Conservation (phyloP, 2,329 filamentous ascomycete species). For the Aspergillus eucalypticola region DNA sequence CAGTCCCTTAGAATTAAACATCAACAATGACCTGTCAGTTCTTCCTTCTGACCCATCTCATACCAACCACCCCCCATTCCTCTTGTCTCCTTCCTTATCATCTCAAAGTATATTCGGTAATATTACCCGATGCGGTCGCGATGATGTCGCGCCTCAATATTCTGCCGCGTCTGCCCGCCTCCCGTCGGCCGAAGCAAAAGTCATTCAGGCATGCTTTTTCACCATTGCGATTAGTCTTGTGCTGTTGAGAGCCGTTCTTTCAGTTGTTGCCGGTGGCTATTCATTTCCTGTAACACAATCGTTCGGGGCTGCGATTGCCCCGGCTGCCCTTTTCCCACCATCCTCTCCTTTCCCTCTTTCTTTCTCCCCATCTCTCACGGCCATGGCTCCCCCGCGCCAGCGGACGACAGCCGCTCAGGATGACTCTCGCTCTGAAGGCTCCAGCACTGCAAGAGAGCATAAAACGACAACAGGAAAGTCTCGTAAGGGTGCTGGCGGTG, state of each 20-base stretch:
- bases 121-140: slow-evolving; percentile 21
- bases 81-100: not conserved
- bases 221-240: slow-evolving; percentile 8
- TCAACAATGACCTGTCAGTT: not conserved
- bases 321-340: not conserved
- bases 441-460: slow-evolving; percentile 44
- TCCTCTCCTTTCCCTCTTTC: slow-evolving; percentile 9
- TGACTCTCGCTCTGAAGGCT: slow-evolving; percentile 52
- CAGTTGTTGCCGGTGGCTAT: slow-evolving; percentile 10
- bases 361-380: slow-evolving; percentile 7
- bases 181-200: slow-evolving; percentile 22
- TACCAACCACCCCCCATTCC: not conserved
- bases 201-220: slow-evolving; percentile 15
- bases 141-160: slow-evolving; percentile 29
- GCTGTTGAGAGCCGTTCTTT: not conserved
- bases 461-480: slow-evolving; percentile 34
- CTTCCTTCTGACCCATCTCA: not conserved
- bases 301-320: not conserved
- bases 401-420: slow-evolving; percentile 43
- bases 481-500: slow-evolving; percentile 30
- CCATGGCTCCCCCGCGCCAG: slow-evolving; percentile 50
- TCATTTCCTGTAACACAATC: not conserved
- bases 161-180: slow-evolving; percentile 37
- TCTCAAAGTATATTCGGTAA: slow-evolving; percentile 10
- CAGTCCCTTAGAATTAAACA: not conserved